Conservation (phyloP, 2,329 filamentous ascomycete genomes). For the Cladosporium sp. region DNA sequence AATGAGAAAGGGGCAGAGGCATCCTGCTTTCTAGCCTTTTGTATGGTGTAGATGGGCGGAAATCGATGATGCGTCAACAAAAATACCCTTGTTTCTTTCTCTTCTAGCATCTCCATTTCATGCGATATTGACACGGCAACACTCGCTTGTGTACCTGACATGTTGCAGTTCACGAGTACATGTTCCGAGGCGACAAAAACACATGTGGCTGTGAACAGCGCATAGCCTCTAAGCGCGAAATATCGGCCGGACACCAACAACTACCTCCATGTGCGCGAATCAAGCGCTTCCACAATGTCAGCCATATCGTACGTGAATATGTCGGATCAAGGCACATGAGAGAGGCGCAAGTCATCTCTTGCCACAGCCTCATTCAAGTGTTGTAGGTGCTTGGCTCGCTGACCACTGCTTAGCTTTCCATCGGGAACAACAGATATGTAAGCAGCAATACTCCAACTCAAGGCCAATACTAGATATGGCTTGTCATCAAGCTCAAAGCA, state of each 20-base stretch:
- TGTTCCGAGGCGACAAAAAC: background rate
- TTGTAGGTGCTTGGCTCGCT: background rate
- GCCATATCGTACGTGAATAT: too few species aligned
- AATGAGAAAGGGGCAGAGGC: background rate
- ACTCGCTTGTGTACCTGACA: background rate
- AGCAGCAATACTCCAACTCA: background rate
- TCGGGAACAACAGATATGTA: background rate
- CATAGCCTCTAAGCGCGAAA: background rate
- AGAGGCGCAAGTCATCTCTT: background rate
- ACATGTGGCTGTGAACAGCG: background rate
- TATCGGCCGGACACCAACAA: background rate
- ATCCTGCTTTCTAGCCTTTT: slow-evolving; percentile 16
- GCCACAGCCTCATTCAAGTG: background rate
- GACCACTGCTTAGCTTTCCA: background rate
- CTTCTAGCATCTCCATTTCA: background rate
- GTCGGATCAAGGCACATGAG: background rate
- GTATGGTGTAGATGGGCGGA: slow-evolving; percentile 16
- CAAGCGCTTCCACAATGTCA: too few species aligned
- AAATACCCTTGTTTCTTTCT: slow-evolving; percentile 1
- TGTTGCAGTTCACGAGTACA: background rate
- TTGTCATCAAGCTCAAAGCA: background rate
- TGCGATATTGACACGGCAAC: background rate
- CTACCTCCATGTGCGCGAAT: background rate
- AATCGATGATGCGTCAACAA: slow-evolving; percentile 18
- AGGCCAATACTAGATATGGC: background rate